phyloP scores from a whole-genome alignment of 495 filamentous ascomycete species.

The Chaetomidium leptoderma region DNA sequence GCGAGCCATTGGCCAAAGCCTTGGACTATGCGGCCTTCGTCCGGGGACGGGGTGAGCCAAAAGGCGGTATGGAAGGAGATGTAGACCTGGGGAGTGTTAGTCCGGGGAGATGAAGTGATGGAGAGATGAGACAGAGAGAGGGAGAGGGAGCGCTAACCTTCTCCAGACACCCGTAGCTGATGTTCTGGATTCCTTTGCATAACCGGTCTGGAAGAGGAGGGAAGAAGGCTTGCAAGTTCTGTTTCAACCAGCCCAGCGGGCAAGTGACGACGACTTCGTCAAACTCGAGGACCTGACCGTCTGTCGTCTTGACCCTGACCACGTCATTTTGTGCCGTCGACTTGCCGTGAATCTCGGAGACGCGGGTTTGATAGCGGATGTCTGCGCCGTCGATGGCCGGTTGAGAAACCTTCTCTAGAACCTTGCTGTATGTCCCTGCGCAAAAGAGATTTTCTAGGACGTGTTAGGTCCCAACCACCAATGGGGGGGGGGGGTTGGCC shows the following conservation, averaged over 20 bases:
- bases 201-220: slow-evolving; percentile 67
- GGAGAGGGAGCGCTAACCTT: slow-evolving; percentile 59
- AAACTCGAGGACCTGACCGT: slow-evolving; percentile 54
- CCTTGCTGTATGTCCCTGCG: slow-evolving; percentile 76
- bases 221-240: slow-evolving; percentile 62
- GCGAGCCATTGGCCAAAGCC: slow-evolving; percentile 68
- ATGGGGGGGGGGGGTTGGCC: too few species aligned
- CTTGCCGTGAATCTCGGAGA: slow-evolving; percentile 46
- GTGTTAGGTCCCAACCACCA: too few species aligned
- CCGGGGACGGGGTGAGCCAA: slow-evolving; percentile 36
- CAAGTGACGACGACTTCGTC: slow-evolving; percentile 83
- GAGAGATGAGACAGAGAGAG: slow-evolving; percentile 4
- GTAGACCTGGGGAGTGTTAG: slow-evolving; percentile 57
- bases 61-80: slow-evolving; percentile 74
- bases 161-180: slow-evolving; percentile 85
- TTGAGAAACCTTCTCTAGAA: slow-evolving; percentile 64
- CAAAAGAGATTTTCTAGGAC: slow-evolving; percentile 78
- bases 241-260: slow-evolving; percentile 87
- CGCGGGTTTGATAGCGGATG: slow-evolving; percentile 51
- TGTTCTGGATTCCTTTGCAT: slow-evolving; percentile 63
- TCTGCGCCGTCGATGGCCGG: slow-evolving; percentile 58
- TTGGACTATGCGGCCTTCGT: slow-evolving; percentile 32
- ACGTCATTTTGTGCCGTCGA: slow-evolving; percentile 34
- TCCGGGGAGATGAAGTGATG: slow-evolving; percentile 14
- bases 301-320: slow-evolving; percentile 53